Conservation (phyloP, 202 grass and related monocot species). For the Dendrocalamus latiflorus region DNA sequence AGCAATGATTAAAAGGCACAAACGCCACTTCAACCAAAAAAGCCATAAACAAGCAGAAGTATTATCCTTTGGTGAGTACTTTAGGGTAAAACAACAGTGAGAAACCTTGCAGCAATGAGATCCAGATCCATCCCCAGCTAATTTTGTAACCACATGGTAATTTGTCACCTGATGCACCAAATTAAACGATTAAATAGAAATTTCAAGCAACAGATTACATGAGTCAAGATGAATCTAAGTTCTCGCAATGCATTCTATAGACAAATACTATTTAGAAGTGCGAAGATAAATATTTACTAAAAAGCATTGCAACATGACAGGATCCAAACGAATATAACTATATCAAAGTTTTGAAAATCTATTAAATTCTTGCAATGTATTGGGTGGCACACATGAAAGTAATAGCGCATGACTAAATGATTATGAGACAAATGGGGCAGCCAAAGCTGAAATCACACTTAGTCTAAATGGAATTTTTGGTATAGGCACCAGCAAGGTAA, state of each 20-base stretch:
- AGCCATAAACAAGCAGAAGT: not conserved
- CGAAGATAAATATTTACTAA: not conserved
- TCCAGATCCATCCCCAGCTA: slow-evolving; percentile 51
- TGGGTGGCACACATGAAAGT: not conserved
- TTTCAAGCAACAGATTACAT: not conserved
- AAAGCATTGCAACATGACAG: not conserved
- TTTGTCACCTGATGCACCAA: slow-evolving; percentile 67
- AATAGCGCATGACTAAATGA: not conserved
- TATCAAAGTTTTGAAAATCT: not conserved
- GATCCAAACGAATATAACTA: not conserved
- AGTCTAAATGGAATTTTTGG: not conserved
- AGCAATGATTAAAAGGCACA: not conserved
- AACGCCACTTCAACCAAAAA: not conserved
- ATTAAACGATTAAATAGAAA: not conserved
- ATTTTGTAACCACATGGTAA: slow-evolving; percentile 81
- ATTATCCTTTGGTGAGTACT: not conserved
- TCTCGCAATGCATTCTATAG: not conserved
- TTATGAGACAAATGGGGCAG: not conserved
- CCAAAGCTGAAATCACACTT: not conserved
- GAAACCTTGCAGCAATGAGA: slow-evolving; percentile 67
- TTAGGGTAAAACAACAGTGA: not conserved
- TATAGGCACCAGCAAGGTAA: not conserved
- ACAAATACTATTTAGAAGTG: not conserved
- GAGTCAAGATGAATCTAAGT: not conserved
- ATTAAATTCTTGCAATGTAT: not conserved